Evolutionary conservation across 106 monocot species (phyloP).

Genomic region (Dendrobium catenatum): DNA sequence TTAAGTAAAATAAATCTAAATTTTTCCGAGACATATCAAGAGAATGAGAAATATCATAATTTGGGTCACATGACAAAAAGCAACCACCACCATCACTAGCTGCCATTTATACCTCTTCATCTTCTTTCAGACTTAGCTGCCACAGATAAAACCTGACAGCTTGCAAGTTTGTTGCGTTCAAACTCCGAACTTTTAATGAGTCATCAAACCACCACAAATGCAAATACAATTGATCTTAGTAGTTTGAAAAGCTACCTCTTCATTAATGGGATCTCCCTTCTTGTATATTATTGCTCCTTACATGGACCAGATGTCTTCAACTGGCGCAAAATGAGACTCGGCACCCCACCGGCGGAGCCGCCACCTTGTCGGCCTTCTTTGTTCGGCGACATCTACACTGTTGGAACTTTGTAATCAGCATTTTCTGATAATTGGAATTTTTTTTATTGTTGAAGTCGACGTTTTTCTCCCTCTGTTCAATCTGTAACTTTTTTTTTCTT

Average conservation of each 20-base stretch:
- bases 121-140: background rate
- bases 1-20: no score
- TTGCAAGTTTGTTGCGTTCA: background rate
- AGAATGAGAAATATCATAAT: background rate
- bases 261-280: background rate
- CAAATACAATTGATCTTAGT: background rate
- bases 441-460: no score
- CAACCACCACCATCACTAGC: background rate
- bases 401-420: no score
- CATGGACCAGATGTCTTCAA: no score
- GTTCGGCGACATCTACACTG: no score
- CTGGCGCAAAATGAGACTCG: no score
- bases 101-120: background rate
- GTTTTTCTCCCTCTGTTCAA: no score
- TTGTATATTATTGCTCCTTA: background rate
- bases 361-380: no score
- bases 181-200: background rate
- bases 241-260: background rate
- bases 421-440: no score
- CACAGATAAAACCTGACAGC: slow-evolving; percentile 1
- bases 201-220: background rate
- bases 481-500: no score
- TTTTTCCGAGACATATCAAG: background rate
- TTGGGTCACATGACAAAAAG: background rate
- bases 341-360: no score